Evolutionary conservation across 129 eudicot genomes (phyloP).

Genomic region (Apium graveolens): DNA sequence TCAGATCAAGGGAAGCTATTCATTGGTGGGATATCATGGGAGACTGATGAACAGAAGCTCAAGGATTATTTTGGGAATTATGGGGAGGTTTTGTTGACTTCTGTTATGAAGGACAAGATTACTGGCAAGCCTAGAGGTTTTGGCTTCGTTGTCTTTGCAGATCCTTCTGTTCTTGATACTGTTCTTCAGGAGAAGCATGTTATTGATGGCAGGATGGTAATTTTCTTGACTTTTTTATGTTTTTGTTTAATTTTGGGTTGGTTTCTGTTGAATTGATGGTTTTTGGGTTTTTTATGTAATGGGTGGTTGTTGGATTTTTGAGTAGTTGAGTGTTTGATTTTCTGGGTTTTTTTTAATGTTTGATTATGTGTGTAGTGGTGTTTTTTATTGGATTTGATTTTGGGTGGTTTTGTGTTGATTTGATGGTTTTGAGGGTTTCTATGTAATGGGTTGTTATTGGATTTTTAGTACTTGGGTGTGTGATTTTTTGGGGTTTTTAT

Average conservation of each 20-base stretch:
- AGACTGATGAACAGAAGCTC: conserved; percentile 61
- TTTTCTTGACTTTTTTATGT: too few species aligned
- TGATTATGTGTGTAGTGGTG: neutral
- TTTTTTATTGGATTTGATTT: neutral
- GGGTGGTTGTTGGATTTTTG: neutral
- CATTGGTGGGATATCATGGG: conserved; percentile 88
- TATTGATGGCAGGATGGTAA: conserved; percentile 75
- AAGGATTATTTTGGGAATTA: conserved; percentile 61
- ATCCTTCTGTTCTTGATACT: conserved; percentile 64
- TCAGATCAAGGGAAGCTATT: conserved; percentile 91
- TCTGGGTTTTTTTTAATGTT: neutral
- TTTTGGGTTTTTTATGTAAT: neutral
- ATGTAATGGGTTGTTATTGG: neutral
- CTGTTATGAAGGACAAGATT: conserved; percentile 68
- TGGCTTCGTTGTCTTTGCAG: conserved; percentile 83
- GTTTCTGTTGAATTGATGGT: neutral
- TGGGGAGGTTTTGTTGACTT: conserved; percentile 57
- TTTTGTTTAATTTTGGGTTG: neutral
- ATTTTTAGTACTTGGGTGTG: neutral
- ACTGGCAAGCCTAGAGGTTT: conserved; percentile 82
- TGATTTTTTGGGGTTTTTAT: neutral
- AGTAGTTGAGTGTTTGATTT: too few species aligned
- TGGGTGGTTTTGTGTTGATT: neutral
- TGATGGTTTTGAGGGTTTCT: neutral
- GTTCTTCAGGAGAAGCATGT: conserved; percentile 71